phyloP scores from a whole-genome alignment of 805 yeast genomes.

The Tetrapisispora taiwanensis region DNA sequence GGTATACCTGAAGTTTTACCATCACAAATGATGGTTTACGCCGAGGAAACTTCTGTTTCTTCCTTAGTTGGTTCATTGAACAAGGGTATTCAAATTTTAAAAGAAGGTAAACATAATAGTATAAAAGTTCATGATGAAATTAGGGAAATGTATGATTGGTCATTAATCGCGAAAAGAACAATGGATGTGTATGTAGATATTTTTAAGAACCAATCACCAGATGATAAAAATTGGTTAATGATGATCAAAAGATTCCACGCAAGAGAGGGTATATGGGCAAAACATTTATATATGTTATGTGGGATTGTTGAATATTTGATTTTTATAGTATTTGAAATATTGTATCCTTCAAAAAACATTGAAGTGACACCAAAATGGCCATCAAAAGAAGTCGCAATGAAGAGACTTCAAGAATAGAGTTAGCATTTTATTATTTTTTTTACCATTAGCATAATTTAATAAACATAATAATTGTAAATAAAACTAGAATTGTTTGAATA shows the following conservation, averaged over 20 bases:
- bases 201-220: conserved; percentile 25
- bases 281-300: conserved; percentile 69
- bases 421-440: too few relatives aligned
- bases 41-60: conserved; percentile 72
- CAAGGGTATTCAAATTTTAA: conserved; percentile 54
- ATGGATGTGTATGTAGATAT: conserved; percentile 63
- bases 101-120: conserved; percentile 54
- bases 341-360: conserved; percentile 58
- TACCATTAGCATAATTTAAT: neutral
- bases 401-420: neutral
- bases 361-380: conserved; percentile 82
- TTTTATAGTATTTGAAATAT: conserved; percentile 51
- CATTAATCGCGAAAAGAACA: conserved; percentile 76
- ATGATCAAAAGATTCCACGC: conserved; percentile 54
- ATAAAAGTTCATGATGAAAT: conserved; percentile 69
- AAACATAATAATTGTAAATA: too few relatives aligned
- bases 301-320: conserved; percentile 71
- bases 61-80: conserved; percentile 63
- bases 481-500: too few relatives aligned
- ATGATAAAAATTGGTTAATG: conserved; percentile 45
- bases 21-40: conserved; percentile 82
- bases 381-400: neutral
- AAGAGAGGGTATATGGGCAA: conserved; percentile 67
- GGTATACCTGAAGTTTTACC: conserved; percentile 97
- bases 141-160: conserved; percentile 82